A percentile compares a stretch with the other conserved stretches of the same genome.
Conservation (phyloP, 2,329 filamentous ascomycete species). For the Ophiostoma himal-ulmi region DNA sequence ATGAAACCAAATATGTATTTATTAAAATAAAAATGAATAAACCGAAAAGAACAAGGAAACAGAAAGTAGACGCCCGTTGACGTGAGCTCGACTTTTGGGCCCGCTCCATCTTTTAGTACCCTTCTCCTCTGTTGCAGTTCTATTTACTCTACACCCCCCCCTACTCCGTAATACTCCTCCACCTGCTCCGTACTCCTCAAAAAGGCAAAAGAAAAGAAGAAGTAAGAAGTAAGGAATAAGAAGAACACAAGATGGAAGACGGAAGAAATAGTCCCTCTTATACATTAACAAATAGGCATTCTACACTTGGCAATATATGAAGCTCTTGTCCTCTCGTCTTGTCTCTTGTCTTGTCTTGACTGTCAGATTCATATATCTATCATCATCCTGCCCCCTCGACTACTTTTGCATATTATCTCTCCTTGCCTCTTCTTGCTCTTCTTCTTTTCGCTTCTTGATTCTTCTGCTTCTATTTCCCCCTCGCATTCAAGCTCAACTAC, state of each 20-base stretch:
- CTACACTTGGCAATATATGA: neutral
- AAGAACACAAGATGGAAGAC: neutral
- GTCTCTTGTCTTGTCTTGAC: neutral
- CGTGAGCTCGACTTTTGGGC: neutral
- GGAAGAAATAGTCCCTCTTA: neutral
- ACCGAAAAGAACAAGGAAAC: neutral
- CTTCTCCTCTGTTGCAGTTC: neutral
- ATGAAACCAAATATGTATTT: neutral
- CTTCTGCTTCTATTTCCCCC: too few species aligned
- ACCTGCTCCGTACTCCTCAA: neutral
- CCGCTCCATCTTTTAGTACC: neutral
- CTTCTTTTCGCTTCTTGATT: neutral
- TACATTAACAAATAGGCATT: neutral
- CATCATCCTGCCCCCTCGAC: constrained; percentile 11
- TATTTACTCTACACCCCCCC: neutral
- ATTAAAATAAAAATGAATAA: neutral
- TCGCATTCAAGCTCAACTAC: neutral
- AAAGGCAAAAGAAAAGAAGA: constrained; percentile 1
- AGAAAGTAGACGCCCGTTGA: constrained; percentile 4
- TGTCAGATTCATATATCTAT: constrained; percentile 18
- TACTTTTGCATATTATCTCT: neutral
- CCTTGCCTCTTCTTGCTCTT: neutral
- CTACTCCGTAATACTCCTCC: neutral
- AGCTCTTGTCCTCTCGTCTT: neutral
- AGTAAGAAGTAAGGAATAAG: neutral